A percentile compares a stretch with the other conserved stretches of the same genome.
Evolutionary conservation across 2,329 filamentous ascomycete genomes (phyloP).

Genomic region (Sporothrix pallida): DNA sequence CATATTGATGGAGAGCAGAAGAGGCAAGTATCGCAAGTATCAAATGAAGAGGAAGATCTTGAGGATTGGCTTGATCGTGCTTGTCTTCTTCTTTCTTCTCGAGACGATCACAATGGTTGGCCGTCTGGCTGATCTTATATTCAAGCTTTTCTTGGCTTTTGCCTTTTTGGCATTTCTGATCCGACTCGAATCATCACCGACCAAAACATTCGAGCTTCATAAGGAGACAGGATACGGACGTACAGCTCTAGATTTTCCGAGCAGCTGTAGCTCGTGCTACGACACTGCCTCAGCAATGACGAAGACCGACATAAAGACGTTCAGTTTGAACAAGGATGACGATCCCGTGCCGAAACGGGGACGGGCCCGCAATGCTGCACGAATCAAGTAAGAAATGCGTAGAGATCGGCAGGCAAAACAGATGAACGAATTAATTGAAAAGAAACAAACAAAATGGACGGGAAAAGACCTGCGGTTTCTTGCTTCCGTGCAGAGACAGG

Average conservation of each 20-base stretch:
- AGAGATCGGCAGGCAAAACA: not conserved
- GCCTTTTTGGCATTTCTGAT: not conserved
- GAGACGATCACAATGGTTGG: not conserved
- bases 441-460: not conserved
- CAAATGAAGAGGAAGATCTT: no score
- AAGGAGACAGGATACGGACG: not conserved
- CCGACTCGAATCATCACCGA: not conserved
- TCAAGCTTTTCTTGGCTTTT: not conserved
- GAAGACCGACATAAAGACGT: not conserved
- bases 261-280: no score
- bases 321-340: not conserved
- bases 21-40: not conserved
- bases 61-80: not conserved
- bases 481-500: not conserved
- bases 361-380: not conserved
- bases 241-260: not conserved
- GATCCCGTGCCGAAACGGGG: slow-evolving; percentile 16
- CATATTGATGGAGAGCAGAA: not conserved
- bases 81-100: not conserved
- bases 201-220: not conserved
- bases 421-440: not conserved
- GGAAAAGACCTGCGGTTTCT: not conserved
- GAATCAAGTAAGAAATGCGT: slow-evolving; percentile 2
- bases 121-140: not conserved
- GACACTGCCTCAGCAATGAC: not conserved